These are phyloP conservation scores for Casuarina cunninghamiana DNA, from an alignment of 306 rosid genomes.

Conservation along the genomic window DNA sequence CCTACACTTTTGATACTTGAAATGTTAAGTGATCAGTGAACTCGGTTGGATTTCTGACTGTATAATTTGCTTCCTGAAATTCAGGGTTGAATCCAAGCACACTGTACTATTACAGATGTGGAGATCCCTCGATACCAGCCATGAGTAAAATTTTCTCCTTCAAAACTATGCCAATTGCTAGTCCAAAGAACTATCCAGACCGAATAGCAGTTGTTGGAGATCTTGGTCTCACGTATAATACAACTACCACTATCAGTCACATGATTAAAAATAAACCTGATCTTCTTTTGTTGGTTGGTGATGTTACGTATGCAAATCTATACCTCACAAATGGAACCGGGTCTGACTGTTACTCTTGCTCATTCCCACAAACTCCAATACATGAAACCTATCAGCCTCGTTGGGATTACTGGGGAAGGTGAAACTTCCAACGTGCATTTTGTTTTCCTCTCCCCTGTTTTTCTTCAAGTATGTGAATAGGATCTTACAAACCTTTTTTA, in stretches of 20 bases:
- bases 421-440: not conserved
- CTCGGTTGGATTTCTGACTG: not conserved
- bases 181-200: constrained; percentile 57
- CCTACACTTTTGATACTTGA: not conserved
- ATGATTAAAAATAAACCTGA: constrained; percentile 62
- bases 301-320: constrained; percentile 70
- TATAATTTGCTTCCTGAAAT: not conserved
- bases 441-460: not conserved
- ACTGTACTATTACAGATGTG: constrained; percentile 63
- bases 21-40: too few species aligned
- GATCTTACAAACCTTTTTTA: constrained; percentile 1
- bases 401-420: constrained; percentile 98
- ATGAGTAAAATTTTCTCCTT: constrained; percentile 58
- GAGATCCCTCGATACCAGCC: constrained; percentile 64
- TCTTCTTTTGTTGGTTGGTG: constrained; percentile 76
- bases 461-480: not conserved
- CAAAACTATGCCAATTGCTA: constrained; percentile 71
- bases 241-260: constrained; percentile 74
- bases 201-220: constrained; percentile 75
- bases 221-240: constrained; percentile 89
- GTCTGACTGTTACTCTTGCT: constrained; percentile 74
- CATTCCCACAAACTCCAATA: constrained; percentile 67
- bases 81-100: constrained; percentile 71
- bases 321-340: constrained; percentile 90
- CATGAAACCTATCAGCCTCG: constrained; percentile 92